Evolutionary conservation across 805 yeast species (phyloP).

Genomic region (Suhomyces canberraensis): DNA sequence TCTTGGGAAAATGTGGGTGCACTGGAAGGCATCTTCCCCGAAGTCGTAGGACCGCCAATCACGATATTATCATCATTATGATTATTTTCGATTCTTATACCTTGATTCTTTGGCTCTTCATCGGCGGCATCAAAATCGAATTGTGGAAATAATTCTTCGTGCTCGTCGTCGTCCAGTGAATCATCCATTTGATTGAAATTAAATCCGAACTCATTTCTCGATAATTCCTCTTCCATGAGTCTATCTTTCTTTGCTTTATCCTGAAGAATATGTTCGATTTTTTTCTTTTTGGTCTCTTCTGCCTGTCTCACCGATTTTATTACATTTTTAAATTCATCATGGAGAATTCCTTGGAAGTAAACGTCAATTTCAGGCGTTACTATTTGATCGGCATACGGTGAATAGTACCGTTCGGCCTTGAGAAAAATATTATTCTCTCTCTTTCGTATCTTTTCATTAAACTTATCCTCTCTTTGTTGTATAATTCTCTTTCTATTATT

Average conservation of each 20-base stretch:
- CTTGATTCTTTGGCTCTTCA: no score
- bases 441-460: slow-evolving; percentile 15
- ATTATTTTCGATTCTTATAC: background rate
- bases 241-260: slow-evolving; percentile 20
- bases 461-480: slow-evolving; percentile 23
- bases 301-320: slow-evolving; percentile 31
- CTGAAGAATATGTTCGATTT: slow-evolving; percentile 14
- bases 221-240: slow-evolving; percentile 29
- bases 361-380: slow-evolving; percentile 21
- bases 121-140: slow-evolving; percentile 10
- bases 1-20: background rate
- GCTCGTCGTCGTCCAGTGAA: slow-evolving; percentile 7
- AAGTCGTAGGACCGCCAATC: background rate
- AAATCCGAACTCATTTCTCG: slow-evolving; percentile 32
- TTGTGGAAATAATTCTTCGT: slow-evolving; percentile 7
- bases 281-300: slow-evolving; percentile 13
- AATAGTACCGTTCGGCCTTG: slow-evolving; percentile 36
- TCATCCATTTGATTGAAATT: slow-evolving; percentile 16
- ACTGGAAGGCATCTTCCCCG: background rate
- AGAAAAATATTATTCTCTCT: slow-evolving; percentile 31
- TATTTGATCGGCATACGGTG: slow-evolving; percentile 31
- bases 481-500: slow-evolving; percentile 40
- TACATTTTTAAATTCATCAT: slow-evolving; percentile 29
- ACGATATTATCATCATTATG: background rate
- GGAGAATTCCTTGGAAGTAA: slow-evolving; percentile 20